Conservation (phyloP, 176 grass and related monocot genomes). For the Areca catechu region DNA sequence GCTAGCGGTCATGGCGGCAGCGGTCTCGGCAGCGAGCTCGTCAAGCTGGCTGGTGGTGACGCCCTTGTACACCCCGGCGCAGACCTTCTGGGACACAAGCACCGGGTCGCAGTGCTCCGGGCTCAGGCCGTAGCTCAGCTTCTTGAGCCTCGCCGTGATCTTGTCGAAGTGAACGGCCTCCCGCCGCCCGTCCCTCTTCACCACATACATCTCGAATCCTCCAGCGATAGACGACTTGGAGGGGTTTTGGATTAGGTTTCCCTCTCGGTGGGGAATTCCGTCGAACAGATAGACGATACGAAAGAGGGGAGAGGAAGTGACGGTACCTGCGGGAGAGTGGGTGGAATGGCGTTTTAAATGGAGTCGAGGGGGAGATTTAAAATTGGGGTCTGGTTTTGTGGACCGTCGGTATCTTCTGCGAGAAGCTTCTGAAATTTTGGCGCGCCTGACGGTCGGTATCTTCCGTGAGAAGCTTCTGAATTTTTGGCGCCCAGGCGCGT, state of each 20-base stretch:
- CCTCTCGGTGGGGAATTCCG: conserved; percentile 23
- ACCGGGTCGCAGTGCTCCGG: conserved; percentile 97
- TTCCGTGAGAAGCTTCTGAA: no score
- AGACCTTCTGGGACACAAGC: conserved; percentile 89
- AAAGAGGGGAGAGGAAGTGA: not conserved
- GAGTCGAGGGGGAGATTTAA: not conserved
- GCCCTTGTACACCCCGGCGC: conserved; percentile 84
- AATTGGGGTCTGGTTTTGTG: not conserved
- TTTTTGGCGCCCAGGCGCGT: no score
- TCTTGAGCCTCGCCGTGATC: conserved; percentile 94
- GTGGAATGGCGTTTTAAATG: not conserved
- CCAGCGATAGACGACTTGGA: no score
- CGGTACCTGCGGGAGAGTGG: not conserved
- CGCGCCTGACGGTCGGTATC: no score
- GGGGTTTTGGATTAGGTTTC: no score
- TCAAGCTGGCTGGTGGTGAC: conserved; percentile 96
- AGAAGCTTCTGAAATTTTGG: no score
- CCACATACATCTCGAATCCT: conserved; percentile 60
- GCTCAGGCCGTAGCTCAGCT: conserved; percentile 88
- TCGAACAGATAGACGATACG: conserved; percentile 26
- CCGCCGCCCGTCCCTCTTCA: conserved; percentile 81
- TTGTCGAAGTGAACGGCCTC: conserved; percentile 97
- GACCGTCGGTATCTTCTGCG: no score
- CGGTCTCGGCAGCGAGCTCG: conserved; percentile 90
- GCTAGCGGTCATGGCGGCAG: conserved; percentile 71